Percentiles rank a stretch among this genome's conserved stretches.
These are phyloP conservation scores for Colletotrichum tanaceti DNA, from an alignment of 2,329 filamentous ascomycete species.

Conservation along the genomic window DNA sequence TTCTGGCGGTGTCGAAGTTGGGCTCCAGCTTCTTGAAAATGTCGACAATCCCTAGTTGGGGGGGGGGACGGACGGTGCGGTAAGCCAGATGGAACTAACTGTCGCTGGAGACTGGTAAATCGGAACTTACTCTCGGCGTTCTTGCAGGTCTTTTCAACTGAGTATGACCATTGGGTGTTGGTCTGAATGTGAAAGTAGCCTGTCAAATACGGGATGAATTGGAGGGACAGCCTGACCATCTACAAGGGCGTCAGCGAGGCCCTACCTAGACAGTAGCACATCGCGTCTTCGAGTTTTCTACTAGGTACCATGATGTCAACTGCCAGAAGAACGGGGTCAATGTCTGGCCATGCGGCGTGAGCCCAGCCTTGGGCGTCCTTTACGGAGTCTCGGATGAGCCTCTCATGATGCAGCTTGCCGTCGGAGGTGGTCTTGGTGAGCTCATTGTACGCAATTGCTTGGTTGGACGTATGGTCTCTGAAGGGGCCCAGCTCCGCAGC, in stretches of 20 bases:
- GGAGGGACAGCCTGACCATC: constrained; percentile 67
- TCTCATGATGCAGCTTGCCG: constrained; percentile 45
- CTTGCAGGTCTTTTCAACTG: constrained; percentile 58
- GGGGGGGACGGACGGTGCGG: background rate
- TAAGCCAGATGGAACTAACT: background rate
- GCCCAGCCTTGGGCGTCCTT: constrained; percentile 42
- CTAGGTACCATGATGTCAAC: constrained; percentile 64
- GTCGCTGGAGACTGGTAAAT: background rate
- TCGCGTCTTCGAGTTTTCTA: background rate
- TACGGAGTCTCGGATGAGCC: constrained; percentile 47
- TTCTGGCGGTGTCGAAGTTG: constrained; percentile 57
- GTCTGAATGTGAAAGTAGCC: constrained; percentile 70
- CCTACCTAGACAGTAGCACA: background rate
- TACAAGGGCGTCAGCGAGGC: constrained; percentile 44
- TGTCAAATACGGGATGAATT: constrained; percentile 61
- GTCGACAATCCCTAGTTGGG: constrained; percentile 59
- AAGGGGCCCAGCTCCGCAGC: constrained; percentile 49
- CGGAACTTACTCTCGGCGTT: constrained; percentile 61
- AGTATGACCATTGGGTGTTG: constrained; percentile 67
- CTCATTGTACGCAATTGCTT: constrained; percentile 52
- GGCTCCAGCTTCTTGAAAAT: constrained; percentile 59
- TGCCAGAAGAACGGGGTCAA: constrained; percentile 59
- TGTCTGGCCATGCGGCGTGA: constrained; percentile 41
- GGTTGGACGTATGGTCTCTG: constrained; percentile 52
- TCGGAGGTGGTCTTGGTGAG: constrained; percentile 44